Base-by-base conservation (phyloP, 108 stramenopile species). In the Cyclotella cryptica region DNA sequence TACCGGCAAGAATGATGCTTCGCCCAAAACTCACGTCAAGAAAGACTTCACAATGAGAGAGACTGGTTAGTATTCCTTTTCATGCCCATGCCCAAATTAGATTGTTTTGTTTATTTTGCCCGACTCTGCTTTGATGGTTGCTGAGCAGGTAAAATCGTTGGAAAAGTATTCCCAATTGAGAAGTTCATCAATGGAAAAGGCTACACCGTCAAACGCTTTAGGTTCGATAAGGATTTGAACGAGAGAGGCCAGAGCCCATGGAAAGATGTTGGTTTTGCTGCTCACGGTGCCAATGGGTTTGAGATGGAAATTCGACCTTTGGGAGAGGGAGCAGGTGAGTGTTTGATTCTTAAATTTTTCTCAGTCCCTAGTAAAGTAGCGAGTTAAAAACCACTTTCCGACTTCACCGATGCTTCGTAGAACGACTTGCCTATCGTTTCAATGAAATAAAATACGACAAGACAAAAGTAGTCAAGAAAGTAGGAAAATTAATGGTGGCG, bases 401-500 rank as follows among this genome's bases (percentile, higher is more conserved):
- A 35, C 35, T 35, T 35, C 4, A 35, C 35, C 35, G 35, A 2
- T 6, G 6, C 35, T 35, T 35, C 6, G 59, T 55, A 40, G 85
- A 86, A 67, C 55, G 78, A 17, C 82, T 86, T 27, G 85, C 85
- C 6, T 71, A 63, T 55, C 63, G 70, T 21, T 77, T 81, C 45
- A 62, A 71, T 45, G 79, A 87, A 13, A 55, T 74, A 26, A 77
- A 72, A 21, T 39, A 69, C 22, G 55, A 35, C 19, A 26, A 35
- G 10, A 62, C 51, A 18, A 69, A 70, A 35, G 24, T 19, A 7
- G 66, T 22, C 47, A 69, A 79, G 19, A 74, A 76, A 51, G 58
- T 80, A 3, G 86, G 83, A 0, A 67, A 74, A 24, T 35, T 49
- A 4, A 69, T 75, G 66, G 83, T 84, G 17, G 83, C 83, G 1